A percentile compares a stretch with the other conserved stretches of the same genome.
phyloP scores from a whole-genome alignment of 371 early-diverging fungal genomes.

The Lichtheimia hyalospora region DNA sequence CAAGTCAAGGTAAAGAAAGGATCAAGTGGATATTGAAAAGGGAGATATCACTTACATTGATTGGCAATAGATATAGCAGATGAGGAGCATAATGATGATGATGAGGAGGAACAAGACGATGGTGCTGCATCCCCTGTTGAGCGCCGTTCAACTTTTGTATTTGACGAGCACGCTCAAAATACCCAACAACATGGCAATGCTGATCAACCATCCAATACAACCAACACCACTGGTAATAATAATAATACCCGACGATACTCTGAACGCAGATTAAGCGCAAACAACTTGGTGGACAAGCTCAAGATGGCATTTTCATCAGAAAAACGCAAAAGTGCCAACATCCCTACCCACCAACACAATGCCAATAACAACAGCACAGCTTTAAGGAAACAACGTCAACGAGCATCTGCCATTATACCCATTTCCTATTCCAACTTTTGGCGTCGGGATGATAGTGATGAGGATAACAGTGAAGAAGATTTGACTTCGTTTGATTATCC shows the following conservation, averaged over 20 bases:
- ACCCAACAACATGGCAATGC: no score
- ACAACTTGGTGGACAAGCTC: conserved; percentile 35
- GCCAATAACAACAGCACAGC: conserved; percentile 5
- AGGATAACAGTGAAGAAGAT: conserved; percentile 13
- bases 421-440: conserved; percentile 27
- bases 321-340: conserved; percentile 6
- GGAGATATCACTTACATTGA: no score
- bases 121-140: not conserved
- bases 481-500: conserved; percentile 3
- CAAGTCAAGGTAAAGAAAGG: no score
- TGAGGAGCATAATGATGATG: not conserved
- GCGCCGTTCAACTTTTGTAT: conserved; percentile 13
- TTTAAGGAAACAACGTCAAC: conserved; percentile 2
- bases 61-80: not conserved
- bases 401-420: conserved; percentile 14
- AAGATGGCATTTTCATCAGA: conserved; percentile 41
- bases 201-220: not conserved
- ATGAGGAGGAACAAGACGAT: not conserved
- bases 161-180: conserved; percentile 3
- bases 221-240: not conserved
- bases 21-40: no score
- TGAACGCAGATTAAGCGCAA: conserved; percentile 20
- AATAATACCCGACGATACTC: conserved; percentile 2
- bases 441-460: conserved; percentile 7
- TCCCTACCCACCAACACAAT: conserved; percentile 1